Conservation (phyloP, 1,139 yeast species). For the Ashbya aceris region DNA sequence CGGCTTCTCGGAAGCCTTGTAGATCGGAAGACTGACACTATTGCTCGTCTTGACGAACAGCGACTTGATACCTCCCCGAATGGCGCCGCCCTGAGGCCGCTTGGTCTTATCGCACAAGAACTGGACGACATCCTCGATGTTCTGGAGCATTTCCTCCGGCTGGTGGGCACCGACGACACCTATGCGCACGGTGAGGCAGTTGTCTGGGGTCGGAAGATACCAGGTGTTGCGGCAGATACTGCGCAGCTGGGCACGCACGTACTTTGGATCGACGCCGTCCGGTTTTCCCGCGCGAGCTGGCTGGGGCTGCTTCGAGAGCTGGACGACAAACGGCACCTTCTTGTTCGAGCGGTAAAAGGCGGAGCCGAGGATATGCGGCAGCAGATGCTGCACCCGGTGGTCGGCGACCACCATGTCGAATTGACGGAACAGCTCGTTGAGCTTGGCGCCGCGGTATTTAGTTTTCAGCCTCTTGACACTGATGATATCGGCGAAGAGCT, state of each 20-base stretch:
- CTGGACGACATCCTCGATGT: conserved; percentile 45
- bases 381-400: conserved; percentile 48
- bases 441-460: conserved; percentile 37
- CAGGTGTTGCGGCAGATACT: conserved; percentile 53
- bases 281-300: conserved; percentile 25
- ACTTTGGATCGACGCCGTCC: conserved; percentile 41
- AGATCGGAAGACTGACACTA: conserved; percentile 48
- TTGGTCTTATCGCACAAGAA: conserved; percentile 42
- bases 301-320: conserved; percentile 48
- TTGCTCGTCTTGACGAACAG: conserved; percentile 54
- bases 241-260: conserved; percentile 50
- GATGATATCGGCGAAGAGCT: conserved; percentile 46
- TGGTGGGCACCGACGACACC: conserved; percentile 43
- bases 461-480: conserved; percentile 48
- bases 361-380: conserved; percentile 48
- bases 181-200: conserved; percentile 34
- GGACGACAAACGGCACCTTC: conserved; percentile 56
- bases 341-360: conserved; percentile 49
- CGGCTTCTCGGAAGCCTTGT: conserved; percentile 7
- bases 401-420: conserved; percentile 61
- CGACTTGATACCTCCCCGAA: conserved; percentile 39
- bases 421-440: conserved; percentile 44
- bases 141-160: conserved; percentile 37
- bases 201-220: conserved; percentile 51
- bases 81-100: conserved; percentile 52